Base-by-base conservation (phyloP, 495 filamentous ascomycete species). In the Tuber brumale region DNA sequence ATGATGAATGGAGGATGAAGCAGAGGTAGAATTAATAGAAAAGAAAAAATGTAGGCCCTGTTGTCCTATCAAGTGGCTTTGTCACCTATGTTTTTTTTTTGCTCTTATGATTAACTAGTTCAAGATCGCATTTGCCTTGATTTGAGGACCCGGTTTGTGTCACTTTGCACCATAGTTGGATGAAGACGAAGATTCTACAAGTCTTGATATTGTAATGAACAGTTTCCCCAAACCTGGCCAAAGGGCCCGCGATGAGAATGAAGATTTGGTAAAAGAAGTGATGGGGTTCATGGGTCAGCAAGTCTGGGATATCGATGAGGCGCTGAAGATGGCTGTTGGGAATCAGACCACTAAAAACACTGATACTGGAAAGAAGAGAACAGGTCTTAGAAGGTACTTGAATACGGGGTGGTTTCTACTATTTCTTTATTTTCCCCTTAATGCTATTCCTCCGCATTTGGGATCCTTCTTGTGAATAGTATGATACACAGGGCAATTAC, bases 301-400 rank as follows among this genome's bases (percentile, higher is more conserved):
- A n/a, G 72, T 80, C 42, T 81, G 79, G 79, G 72, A 81, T 77
- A 81, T 81, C 21, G 79, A 81, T 46, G 78, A 81, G 31, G 79
- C 81, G 37, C 12, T 81, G 51, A 73, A 81, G 66, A 81, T 81
- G 70, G 79, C 79, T 16, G 6, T 9, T n/a, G 43, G 70, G 10
- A 43, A 71, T 12, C 70, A 16, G 70, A 41, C 31, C 70, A n/a
- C n/a, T 18, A 66, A 66, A 66, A 27, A 1, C 14, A 0, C 57
- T 18, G 57, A 66, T 66, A 12, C 14, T 10, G 57, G 57, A 18
- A 66, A 66, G 57, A 66, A 66, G 57, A 66, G 57, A 66, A 66
- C n/a, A 31, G 57, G 57, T 31, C 57, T 66, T 66, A 31, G 57
- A 66, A 66, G 57, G 57, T 66, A 66, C n/a, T 31, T 27, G 27